phyloP scores from a whole-genome alignment of 306 rosid species.

The Elaeagnus macrophylla region DNA sequence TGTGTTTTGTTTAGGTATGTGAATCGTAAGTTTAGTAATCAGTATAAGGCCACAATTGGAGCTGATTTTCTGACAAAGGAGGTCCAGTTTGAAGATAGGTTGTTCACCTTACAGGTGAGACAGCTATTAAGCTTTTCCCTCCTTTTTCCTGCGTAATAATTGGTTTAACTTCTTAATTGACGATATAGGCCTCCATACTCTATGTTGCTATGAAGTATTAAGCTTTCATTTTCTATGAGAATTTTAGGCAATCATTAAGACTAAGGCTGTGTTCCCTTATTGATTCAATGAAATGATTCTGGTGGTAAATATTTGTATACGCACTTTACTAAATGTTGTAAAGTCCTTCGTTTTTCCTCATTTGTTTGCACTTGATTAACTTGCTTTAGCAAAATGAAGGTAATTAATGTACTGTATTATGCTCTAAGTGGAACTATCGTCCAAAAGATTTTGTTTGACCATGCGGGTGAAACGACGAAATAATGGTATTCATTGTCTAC shows the following conservation, averaged over 20 bases:
- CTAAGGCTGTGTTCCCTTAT: neutral
- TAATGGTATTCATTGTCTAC: neutral
- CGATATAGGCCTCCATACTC: neutral
- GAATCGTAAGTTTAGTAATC: conserved; percentile 97
- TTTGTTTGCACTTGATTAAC: neutral
- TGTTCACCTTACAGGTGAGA: conserved; percentile 94
- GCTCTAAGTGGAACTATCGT: neutral
- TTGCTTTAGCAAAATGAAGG: neutral
- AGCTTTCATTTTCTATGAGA: neutral
- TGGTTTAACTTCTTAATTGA: neutral
- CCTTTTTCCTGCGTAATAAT: too few relatives aligned
- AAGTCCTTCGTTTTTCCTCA: too few relatives aligned
- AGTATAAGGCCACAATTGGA: conserved; percentile 97
- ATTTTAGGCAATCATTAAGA: neutral
- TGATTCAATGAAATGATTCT: neutral
- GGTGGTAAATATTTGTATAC: neutral
- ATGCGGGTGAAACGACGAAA: neutral
- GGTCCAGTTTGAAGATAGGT: conserved; percentile 95
- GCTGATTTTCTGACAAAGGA: conserved; percentile 99
- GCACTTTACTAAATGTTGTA: neutral
- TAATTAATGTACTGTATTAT: neutral
- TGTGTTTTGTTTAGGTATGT: conserved; percentile 54
- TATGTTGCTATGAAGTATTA: neutral
- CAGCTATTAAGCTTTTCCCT: conserved; percentile 4
- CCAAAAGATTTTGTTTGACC: neutral